phyloP scores from a whole-genome alignment of 352 stramenopile species.

The Pythium oligandrum region DNA sequence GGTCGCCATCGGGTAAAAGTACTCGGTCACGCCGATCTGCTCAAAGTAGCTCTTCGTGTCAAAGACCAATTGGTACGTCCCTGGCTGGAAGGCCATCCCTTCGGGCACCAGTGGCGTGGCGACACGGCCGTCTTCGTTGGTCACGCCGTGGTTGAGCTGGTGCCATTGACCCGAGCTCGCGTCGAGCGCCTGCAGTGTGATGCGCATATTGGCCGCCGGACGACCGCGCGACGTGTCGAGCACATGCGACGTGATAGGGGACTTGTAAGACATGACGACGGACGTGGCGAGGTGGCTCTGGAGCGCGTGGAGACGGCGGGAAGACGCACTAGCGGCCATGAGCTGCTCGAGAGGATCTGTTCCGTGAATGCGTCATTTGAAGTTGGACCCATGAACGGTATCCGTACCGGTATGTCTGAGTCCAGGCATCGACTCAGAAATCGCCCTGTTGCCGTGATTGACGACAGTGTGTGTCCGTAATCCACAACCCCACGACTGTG shows the following conservation, averaged over 20 bases:
- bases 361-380: too few relatives aligned
- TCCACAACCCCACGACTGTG: too few relatives aligned
- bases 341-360: too few relatives aligned
- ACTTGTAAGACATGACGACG: slow-evolving; percentile 31
- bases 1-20: slow-evolving; percentile 84
- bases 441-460: too few relatives aligned
- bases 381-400: too few relatives aligned
- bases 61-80: slow-evolving; percentile 82
- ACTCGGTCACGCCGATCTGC: slow-evolving; percentile 49
- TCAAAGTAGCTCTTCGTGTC: slow-evolving; percentile 80
- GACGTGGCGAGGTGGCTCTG: slow-evolving; percentile 24
- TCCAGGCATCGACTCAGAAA: too few relatives aligned
- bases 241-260: slow-evolving; percentile 83
- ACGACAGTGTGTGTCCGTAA: too few relatives aligned
- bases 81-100: slow-evolving; percentile 27
- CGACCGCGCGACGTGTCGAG: slow-evolving; percentile 78
- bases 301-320: slow-evolving; percentile 22
- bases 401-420: too few relatives aligned
- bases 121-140: slow-evolving; percentile 77
- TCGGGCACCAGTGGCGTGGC: slow-evolving; percentile 41
- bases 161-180: slow-evolving; percentile 24
- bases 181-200: slow-evolving; percentile 59
- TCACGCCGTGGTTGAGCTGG: slow-evolving; percentile 45
- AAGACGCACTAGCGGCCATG: slow-evolving; percentile 6
- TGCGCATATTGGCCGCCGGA: slow-evolving; percentile 59